Evolutionary conservation across 305 asterid genomes (phyloP).

Genomic region (Solanum hybrid): DNA sequence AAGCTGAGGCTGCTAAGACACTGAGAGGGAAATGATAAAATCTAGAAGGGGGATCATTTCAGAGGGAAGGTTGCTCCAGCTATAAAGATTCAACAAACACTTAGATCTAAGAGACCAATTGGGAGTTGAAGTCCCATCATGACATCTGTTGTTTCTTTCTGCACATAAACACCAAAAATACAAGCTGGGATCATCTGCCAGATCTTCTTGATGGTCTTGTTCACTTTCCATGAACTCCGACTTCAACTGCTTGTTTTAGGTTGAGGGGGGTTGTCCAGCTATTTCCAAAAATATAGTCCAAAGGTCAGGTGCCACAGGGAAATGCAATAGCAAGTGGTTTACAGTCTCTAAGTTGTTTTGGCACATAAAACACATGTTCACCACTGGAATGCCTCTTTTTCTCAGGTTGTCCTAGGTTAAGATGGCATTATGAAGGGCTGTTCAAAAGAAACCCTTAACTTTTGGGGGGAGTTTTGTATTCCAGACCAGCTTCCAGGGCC

Average conservation of each 20-base stretch:
- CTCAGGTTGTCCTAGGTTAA: not conserved
- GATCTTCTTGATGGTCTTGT: not conserved
- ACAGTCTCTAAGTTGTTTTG: not conserved
- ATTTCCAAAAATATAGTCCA: not conserved
- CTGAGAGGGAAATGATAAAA: not conserved
- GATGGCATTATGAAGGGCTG: not conserved
- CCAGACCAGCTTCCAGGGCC: not conserved
- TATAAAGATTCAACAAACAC: not conserved
- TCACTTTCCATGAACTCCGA: not conserved
- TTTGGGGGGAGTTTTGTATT: not conserved
- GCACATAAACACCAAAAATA: not conserved
- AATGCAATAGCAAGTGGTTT: not conserved
- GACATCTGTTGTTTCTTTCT: not conserved
- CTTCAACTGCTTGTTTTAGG: not conserved
- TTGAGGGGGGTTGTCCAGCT: not conserved
- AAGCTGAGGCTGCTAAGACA: not conserved
- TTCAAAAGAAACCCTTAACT: not conserved
- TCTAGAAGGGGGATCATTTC: not conserved
- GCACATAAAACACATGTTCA: not conserved
- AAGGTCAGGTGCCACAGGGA: not conserved
- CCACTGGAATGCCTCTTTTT: not conserved
- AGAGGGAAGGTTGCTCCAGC: not conserved
- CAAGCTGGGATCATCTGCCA: not conserved
- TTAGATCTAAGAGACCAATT: not conserved
- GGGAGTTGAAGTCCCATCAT: not conserved